Percentiles rank a stretch among this genome's conserved stretches.
These are phyloP conservation scores for Umbelopsis vinacea DNA, from an alignment of 192 early-diverging fungal genomes.

Conservation along the genomic window DNA sequence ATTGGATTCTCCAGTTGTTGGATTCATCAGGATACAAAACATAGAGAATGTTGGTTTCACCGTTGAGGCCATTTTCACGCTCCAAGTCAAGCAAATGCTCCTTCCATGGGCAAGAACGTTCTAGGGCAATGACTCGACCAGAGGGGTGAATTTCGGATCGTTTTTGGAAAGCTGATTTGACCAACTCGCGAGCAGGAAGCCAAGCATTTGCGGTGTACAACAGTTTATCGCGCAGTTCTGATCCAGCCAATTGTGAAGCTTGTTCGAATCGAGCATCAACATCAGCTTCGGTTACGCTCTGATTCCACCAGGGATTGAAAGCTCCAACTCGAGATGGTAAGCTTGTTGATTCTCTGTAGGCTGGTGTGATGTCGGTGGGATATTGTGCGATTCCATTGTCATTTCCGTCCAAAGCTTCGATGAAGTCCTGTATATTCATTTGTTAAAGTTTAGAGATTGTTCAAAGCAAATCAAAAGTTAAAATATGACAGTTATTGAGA, in stretches of 20 bases:
- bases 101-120: conserved; percentile 92
- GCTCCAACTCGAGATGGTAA: conserved; percentile 78
- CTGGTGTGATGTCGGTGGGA: conserved; percentile 75
- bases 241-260: conserved; percentile 77
- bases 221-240: conserved; percentile 73
- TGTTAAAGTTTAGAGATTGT: neutral
- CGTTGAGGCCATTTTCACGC: conserved; percentile 54
- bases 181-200: conserved; percentile 89
- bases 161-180: conserved; percentile 68
- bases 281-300: conserved; percentile 66
- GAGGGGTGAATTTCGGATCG: conserved; percentile 64
- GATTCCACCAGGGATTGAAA: conserved; percentile 96
- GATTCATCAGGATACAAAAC: conserved; percentile 78
- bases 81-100: conserved; percentile 82
- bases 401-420: conserved; percentile 80
- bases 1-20: conserved; percentile 79
- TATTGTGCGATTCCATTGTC: conserved; percentile 96
- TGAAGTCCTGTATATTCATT: conserved; percentile 55
- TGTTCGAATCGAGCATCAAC: conserved; percentile 68
- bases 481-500: neutral
- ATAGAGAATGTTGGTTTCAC: conserved; percentile 64
- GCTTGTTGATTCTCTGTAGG: conserved; percentile 84
- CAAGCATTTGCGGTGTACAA: conserved; percentile 75
- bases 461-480: no score
- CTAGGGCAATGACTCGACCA: conserved; percentile 83